Conservation (phyloP, 2,329 filamentous ascomycete genomes). For the Elsinoe ampelina region DNA sequence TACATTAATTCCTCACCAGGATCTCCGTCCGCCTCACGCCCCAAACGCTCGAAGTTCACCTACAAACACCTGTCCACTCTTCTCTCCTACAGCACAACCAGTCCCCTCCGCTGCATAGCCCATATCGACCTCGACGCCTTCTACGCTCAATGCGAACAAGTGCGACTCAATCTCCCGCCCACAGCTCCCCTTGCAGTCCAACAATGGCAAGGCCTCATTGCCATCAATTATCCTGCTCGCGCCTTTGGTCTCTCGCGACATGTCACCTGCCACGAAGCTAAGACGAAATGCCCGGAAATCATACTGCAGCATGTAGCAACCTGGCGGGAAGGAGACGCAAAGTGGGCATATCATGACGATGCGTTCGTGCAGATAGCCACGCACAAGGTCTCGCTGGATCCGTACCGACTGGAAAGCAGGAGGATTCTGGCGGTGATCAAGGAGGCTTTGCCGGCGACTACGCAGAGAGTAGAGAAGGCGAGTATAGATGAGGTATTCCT, state of each 20-base stretch:
- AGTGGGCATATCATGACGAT: slow-evolving; percentile 84
- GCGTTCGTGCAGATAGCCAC: slow-evolving; percentile 69
- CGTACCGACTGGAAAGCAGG: slow-evolving; percentile 76
- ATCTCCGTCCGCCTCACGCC: slow-evolving; percentile 28
- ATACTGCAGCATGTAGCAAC: slow-evolving; percentile 89
- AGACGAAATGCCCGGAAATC: slow-evolving; percentile 74
- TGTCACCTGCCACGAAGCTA: slow-evolving; percentile 70
- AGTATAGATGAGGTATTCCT: slow-evolving; percentile 94
- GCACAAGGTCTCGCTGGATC: slow-evolving; percentile 90
- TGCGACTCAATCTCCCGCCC: slow-evolving; percentile 64
- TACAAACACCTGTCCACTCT: slow-evolving; percentile 74
- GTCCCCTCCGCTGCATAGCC: slow-evolving; percentile 75
- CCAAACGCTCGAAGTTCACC: slow-evolving; percentile 63
- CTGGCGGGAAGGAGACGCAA: slow-evolving; percentile 83
- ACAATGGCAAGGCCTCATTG: slow-evolving; percentile 92
- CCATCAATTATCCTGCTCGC: slow-evolving; percentile 89
- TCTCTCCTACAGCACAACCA: slow-evolving; percentile 58
- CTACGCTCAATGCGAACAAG: slow-evolving; percentile 89
- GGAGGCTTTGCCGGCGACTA: slow-evolving; percentile 52
- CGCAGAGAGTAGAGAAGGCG: slow-evolving; percentile 81
- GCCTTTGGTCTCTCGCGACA: slow-evolving; percentile 70
- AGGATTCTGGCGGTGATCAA: slow-evolving; percentile 74
- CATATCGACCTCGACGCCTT: slow-evolving; percentile 97
- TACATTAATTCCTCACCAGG: slow-evolving; percentile 40
- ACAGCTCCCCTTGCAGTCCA: slow-evolving; percentile 82